A percentile compares a stretch with the other conserved stretches of the same genome.
These are phyloP conservation scores for Jasminum sambac DNA, from an alignment of 257 asterid species.

Conservation along the genomic window DNA sequence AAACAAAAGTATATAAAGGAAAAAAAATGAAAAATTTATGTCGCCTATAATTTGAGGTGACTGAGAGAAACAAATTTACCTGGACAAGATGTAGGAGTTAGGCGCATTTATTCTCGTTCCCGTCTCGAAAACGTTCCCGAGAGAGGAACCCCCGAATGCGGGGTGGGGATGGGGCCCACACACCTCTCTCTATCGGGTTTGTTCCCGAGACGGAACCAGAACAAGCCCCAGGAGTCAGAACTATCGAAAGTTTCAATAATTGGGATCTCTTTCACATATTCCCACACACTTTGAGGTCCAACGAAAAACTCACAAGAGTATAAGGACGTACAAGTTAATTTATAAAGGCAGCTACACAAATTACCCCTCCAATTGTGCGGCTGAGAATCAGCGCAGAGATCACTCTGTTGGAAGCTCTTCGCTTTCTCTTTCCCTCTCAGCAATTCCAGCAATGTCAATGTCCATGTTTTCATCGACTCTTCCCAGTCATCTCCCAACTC, in stretches of 20 bases:
- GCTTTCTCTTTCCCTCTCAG: neutral
- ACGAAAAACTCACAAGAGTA: neutral
- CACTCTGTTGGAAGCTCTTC: neutral
- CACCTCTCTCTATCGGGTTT: too few relatives aligned
- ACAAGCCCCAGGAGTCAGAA: too few relatives aligned
- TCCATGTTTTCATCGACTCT: conserved; percentile 54
- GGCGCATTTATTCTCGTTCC: too few relatives aligned
- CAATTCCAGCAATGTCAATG: conserved; percentile 41
- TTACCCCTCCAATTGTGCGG: neutral
- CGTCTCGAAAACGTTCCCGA: too few relatives aligned
- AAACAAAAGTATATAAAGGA: too few relatives aligned
- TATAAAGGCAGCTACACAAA: neutral
- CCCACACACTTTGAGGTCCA: neutral
- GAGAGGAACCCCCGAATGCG: too few relatives aligned
- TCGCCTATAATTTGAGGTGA: too few relatives aligned
- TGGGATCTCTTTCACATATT: neutral
- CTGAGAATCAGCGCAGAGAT: neutral
- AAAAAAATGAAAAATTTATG: too few relatives aligned
- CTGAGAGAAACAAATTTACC: too few relatives aligned
- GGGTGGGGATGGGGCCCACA: too few relatives aligned
- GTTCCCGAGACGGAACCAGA: too few relatives aligned
- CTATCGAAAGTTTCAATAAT: neutral
- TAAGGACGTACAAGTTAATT: neutral
- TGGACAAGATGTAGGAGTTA: too few relatives aligned
- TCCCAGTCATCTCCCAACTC: conserved; percentile 48